A percentile compares a stretch with the other conserved stretches of the same genome.
Conservation (phyloP, 257 asterid species). For the Perilla frutescens region DNA sequence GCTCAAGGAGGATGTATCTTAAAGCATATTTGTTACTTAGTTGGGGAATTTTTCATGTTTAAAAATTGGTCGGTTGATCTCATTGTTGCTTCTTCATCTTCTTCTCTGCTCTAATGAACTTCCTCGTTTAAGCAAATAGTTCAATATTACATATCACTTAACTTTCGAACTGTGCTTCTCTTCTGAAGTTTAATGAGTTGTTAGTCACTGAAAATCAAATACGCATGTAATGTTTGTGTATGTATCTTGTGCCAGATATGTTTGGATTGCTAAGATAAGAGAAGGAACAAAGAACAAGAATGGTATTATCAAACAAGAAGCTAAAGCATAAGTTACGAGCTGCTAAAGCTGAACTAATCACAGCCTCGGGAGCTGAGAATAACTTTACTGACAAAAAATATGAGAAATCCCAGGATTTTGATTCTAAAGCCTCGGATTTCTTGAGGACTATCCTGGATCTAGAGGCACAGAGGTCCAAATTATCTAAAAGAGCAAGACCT, state of each 20-base stretch:
- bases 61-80: not conserved
- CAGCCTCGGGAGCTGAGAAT: conserved; percentile 48
- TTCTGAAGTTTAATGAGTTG: conserved; percentile 20
- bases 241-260: conserved; percentile 26
- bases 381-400: conserved; percentile 18
- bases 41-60: not conserved
- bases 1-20: not conserved
- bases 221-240: not conserved
- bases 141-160: not conserved
- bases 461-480: conserved; percentile 36
- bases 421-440: conserved; percentile 31
- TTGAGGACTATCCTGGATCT: conserved; percentile 30
- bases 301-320: conserved; percentile 90
- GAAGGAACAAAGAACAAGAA: conserved; percentile 1
- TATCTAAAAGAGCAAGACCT: conserved; percentile 63
- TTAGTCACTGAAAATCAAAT: conserved; percentile 1
- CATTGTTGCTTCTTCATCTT: not conserved
- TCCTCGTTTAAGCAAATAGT: not conserved
- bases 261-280: conserved; percentile 24
- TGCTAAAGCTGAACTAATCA: conserved; percentile 59
- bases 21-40: not conserved
- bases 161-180: conserved; percentile 9
- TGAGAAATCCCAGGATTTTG: conserved; percentile 13
- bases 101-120: not conserved
- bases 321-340: conserved; percentile 75